Evolutionary conservation across 164 flowering plant genomes (phyloP).

Genomic region (Berberis thunbergii): DNA sequence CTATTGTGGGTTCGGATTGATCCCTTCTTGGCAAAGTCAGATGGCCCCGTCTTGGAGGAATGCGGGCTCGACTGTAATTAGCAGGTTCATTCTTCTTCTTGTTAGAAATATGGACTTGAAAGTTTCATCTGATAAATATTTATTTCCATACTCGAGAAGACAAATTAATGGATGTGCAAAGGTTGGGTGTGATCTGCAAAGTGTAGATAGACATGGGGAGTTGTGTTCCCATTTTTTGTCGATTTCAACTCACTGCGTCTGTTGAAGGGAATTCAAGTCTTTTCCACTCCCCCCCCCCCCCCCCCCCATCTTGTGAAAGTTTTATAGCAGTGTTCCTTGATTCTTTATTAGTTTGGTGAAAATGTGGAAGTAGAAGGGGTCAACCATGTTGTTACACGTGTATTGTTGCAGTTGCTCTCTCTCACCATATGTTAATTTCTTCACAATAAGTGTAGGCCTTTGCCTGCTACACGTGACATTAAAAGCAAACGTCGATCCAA

Average conservation of each 20-base stretch:
- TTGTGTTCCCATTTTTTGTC: constrained; percentile 16
- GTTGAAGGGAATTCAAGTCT: constrained; percentile 5
- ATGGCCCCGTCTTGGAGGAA: constrained; percentile 42
- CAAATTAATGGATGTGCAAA: neutral
- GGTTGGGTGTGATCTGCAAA: constrained; percentile 15
- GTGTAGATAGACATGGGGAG: constrained; percentile 24
- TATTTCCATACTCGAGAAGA: constrained; percentile 1
- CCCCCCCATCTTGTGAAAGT: constrained; percentile 12
- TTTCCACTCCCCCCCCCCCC: constrained; percentile 1
- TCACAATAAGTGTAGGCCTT: constrained; percentile 19
- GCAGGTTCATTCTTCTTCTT: constrained; percentile 2
- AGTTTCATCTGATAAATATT: constrained; percentile 2
- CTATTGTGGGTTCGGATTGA: constrained; percentile 60
- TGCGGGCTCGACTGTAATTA: constrained; percentile 54
- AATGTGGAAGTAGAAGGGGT: constrained; percentile 11
- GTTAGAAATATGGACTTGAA: neutral
- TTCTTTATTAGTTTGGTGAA: constrained; percentile 35
- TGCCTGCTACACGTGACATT: constrained; percentile 7
- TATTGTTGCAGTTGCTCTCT: constrained; percentile 17
- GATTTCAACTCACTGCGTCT: constrained; percentile 8
- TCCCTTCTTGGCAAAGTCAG: constrained; percentile 44
- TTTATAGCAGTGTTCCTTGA: constrained; percentile 18
- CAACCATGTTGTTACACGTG: constrained; percentile 19
- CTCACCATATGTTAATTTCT: constrained; percentile 19
- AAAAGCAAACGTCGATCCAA: constrained; percentile 5